Evolutionary conservation across 2,329 filamentous ascomycete genomes (phyloP).

Genomic region (Fusarium poae): DNA sequence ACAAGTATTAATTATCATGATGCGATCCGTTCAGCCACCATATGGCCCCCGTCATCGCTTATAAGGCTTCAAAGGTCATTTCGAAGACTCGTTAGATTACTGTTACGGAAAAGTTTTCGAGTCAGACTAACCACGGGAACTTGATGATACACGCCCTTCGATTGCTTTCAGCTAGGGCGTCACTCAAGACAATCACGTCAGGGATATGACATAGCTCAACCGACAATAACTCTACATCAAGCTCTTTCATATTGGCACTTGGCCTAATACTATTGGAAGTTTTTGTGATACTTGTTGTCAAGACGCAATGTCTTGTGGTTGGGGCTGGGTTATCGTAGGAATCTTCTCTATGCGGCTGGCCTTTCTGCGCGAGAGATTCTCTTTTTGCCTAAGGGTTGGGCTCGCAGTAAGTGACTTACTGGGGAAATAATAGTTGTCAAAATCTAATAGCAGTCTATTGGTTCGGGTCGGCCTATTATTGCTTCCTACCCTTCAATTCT

Average conservation of each 20-base stretch:
- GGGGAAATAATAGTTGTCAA: neutral
- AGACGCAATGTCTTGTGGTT: no score
- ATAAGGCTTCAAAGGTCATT: neutral
- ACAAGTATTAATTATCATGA: constrained; percentile 19
- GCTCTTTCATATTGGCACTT: neutral
- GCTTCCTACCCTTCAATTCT: neutral
- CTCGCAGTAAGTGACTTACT: no score
- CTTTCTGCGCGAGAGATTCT: no score
- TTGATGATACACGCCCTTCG: neutral
- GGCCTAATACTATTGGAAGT: neutral
- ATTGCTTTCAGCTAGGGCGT: neutral
- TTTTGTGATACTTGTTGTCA: neutral
- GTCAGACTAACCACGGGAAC: no score
- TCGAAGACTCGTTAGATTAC: neutral
- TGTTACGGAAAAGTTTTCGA: no score
- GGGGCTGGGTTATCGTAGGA: no score
- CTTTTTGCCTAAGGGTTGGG: no score
- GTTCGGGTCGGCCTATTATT: neutral
- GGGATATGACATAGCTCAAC: neutral
- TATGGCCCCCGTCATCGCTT: neutral
- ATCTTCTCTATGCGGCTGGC: no score
- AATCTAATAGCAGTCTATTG: neutral
- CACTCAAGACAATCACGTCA: neutral
- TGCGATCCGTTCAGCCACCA: neutral
- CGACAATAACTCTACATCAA: neutral